Percentiles rank a stretch among this genome's conserved stretches.
Evolutionary conservation across 1,284 basidiomycete species (phyloP).

Genomic region (Austroboletus niveus): DNA sequence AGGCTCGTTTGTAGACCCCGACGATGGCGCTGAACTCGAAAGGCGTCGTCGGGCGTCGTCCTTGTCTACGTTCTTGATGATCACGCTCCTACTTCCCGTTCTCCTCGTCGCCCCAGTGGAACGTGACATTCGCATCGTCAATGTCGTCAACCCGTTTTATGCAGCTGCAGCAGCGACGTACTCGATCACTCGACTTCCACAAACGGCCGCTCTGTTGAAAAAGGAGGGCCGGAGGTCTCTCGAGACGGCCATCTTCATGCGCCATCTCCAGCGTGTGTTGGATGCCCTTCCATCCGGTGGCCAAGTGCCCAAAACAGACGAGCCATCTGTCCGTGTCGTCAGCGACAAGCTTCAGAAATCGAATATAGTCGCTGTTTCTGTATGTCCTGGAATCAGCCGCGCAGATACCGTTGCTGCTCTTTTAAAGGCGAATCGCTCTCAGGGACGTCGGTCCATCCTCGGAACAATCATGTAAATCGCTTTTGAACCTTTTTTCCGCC

Average conservation of each 20-base stretch:
- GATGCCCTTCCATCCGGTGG: slow-evolving; percentile 67
- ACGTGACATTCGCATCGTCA: slow-evolving; percentile 80
- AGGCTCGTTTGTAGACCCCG: slow-evolving; percentile 43
- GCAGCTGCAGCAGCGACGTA: slow-evolving; percentile 64
- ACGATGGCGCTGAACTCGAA: slow-evolving; percentile 25
- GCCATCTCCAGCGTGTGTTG: slow-evolving; percentile 75
- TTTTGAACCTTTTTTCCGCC: slow-evolving; percentile 13
- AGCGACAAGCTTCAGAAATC: slow-evolving; percentile 52
- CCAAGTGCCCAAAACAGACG: slow-evolving; percentile 54
- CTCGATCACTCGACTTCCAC: slow-evolving; percentile 25
- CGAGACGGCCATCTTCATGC: slow-evolving; percentile 58
- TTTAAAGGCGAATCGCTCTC: slow-evolving; percentile 46
- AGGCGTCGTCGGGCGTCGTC: slow-evolving; percentile 45
- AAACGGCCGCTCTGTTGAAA: slow-evolving; percentile 43
- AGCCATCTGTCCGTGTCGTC: slow-evolving; percentile 45
- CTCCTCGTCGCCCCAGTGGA: slow-evolving; percentile 78
- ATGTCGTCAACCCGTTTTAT: slow-evolving; percentile 82
- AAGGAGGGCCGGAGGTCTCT: slow-evolving; percentile 66
- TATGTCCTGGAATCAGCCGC: slow-evolving; percentile 72
- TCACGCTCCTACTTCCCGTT: slow-evolving; percentile 74
- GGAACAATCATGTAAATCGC: slow-evolving; percentile 45
- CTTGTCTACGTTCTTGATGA: slow-evolving; percentile 73
- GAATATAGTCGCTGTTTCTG: slow-evolving; percentile 69
- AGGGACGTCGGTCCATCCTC: slow-evolving; percentile 35
- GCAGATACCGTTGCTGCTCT: slow-evolving; percentile 61